Base-by-base conservation (phyloP, 169 alveolate genomes). In the Plasmodium malariae region DNA sequence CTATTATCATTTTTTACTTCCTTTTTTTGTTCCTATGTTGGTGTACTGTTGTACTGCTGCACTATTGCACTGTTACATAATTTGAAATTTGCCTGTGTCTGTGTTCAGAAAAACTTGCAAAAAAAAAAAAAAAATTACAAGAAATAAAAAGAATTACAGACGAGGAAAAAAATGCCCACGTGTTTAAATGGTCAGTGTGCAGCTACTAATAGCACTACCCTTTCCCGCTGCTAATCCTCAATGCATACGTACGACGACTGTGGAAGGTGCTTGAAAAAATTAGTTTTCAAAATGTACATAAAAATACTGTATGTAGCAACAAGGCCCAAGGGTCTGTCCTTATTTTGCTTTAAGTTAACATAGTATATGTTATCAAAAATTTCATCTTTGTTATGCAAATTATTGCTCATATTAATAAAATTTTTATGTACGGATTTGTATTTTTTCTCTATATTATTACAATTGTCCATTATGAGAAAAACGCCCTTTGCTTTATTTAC, bases 401-500 rank as follows among this genome's bases (percentile, higher is more conserved):
- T 19, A 57, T 37, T 36, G 14, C 54, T 62, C 37, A 45, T 76
- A 21, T 59, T 28, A 32, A 76, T 68, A n/a, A 30, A 76, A 32
- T 62, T 76, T 32, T n/a, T 34, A 51, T 62, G 55, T 6, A 60
- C n/a, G 26, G 49, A n/a, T 12, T 54, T 68, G 26, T 83, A 54
- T 34, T 49, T 36, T 60, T 55, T 83, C 40, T 83, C 91, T 51
- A 83, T 67, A 37, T 54, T 83, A 36, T 83, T 83, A 19, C 91
- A 83, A 45, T 83, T 83, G 17, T 83, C 91, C n/a, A 83, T 57
- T 68, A 83, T 68, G 67, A 83, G 91, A 83, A 83, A 83, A 17
- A 83, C 76, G 4, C 91, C 91, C 48, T 83, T 83, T 21, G 91
- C 57, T 67, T 83, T 83, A 19, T 19, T 32, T 43, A 83, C 6